Conservation (phyloP, 768 basidiomycete genomes). For the Phanerodontia chrysosporium region DNA sequence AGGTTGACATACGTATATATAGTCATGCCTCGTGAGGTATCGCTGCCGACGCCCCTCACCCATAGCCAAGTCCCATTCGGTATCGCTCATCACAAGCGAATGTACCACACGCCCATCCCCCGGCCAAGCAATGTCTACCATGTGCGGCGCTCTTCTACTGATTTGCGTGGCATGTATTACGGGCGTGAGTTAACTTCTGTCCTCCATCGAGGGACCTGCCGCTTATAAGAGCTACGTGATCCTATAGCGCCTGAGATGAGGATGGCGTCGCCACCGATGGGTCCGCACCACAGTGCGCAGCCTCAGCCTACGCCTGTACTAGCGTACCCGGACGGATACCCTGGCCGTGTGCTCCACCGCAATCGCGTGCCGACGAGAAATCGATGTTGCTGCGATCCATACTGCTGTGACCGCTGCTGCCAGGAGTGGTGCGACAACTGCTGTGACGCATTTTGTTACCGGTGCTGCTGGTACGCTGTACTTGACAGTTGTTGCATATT, state of each 20-base stretch:
- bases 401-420: constrained; percentile 14
- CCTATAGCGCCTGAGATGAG: constrained; percentile 23
- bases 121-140: constrained; percentile 22
- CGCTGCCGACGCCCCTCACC: not conserved
- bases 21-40: not conserved
- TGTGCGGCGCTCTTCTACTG: constrained; percentile 15
- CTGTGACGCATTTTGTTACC: constrained; percentile 12
- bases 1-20: constrained; percentile 19
- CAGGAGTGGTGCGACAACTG: constrained; percentile 15
- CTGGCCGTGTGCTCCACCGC: constrained; percentile 14
- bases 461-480: constrained; percentile 7
- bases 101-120: constrained; percentile 19
- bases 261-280: constrained; percentile 14
- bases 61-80: not conserved
- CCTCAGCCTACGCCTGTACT: constrained; percentile 21
- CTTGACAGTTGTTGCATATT: not conserved
- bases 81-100: constrained; percentile 4
- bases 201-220: not conserved
- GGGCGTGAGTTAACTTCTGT: constrained; percentile 17
- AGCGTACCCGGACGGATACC: constrained; percentile 14
- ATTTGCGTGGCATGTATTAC: constrained; percentile 20
- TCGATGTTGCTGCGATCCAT: constrained; percentile 13
- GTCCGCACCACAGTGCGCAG: constrained; percentile 20
- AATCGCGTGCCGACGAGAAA: constrained; percentile 3
- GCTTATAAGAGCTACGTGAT: not conserved